Evolutionary conservation across 2,329 filamentous ascomycete genomes (phyloP), one percentile per base, ranked within the genome.

Genomic region (Colletotrichum camelliae): DNA sequence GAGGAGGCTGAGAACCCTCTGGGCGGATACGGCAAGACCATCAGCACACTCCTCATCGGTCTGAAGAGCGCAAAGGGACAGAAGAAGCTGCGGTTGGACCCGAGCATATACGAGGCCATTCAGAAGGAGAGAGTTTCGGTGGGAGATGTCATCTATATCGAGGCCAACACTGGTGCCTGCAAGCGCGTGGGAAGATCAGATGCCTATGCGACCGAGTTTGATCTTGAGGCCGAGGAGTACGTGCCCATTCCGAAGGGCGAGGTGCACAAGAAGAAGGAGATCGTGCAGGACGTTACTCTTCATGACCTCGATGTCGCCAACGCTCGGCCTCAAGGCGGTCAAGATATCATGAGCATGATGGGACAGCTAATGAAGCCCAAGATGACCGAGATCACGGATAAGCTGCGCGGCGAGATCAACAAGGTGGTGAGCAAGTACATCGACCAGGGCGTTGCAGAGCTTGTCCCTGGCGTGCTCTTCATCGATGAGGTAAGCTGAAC

Each of bases 331-430:
- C 96, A 98, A 88, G 97, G 97, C 69, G 97, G 97, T 60, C 97
- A 99, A 89, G 97, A 99, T 85, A 98, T 99, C 79, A 98, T 99
- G 96, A 98, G 96, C 88, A 98, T 99, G 97, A 98, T 99, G 96
- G 97, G 97, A 81, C 97, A 99, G 86, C 88, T 99, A 82, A 98
- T 98, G 96, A 98, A 98, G 91, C 97, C 97, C 77, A 97, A 97
- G 89, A 98, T 98, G 93, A 99, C 97, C 7, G 97, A 99, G 85
- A 98, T 99, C 82, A 99, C 97, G 35, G 97, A 99, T 86, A 99
- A 99, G 89, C 88, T 99, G 82, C 92, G 97, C 76, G 89, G 92
- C 72, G 97, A 99, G 88, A 98, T 99, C 88, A 98, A 99, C 91
- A 98, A 98, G 88, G 96, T 99, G 35, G 97, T 99, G 79, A 98